These are phyloP conservation scores for Neocatenulostroma microsporum DNA, from an alignment of 2,329 filamentous ascomycete species.

Conservation along the genomic window DNA sequence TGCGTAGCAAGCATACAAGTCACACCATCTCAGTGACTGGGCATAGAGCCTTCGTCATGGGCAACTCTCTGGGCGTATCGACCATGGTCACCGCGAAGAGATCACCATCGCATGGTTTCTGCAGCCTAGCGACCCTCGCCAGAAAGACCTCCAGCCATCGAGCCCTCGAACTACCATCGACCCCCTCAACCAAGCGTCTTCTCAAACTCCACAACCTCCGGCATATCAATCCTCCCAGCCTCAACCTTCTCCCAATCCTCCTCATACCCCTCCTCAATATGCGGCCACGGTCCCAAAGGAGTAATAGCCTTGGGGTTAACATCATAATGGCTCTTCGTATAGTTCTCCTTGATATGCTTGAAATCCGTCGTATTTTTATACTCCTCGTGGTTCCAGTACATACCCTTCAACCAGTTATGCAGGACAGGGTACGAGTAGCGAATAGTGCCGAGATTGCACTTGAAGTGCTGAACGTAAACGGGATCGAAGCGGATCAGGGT, in stretches of 20 bases:
- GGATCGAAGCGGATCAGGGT: conserved; percentile 54
- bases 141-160: not conserved
- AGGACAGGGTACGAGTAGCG: conserved; percentile 51
- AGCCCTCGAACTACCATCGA: not conserved
- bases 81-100: too few relatives aligned
- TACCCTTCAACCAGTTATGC: conserved; percentile 52
- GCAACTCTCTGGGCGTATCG: not conserved
- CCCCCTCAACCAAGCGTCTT: conserved; percentile 16
- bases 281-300: conserved; percentile 53
- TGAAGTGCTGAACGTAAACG: conserved; percentile 60
- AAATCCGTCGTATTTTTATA: conserved; percentile 57
- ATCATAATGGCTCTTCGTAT: conserved; percentile 52
- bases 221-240: conserved; percentile 43
- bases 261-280: conserved; percentile 48
- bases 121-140: not conserved
- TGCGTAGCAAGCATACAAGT: conserved; percentile 1
- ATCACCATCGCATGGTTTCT: too few relatives aligned
- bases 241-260: conserved; percentile 42
- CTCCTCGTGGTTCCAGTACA: conserved; percentile 51
- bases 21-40: not conserved
- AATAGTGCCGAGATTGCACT: conserved; percentile 56
- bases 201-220: conserved; percentile 28
- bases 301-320: conserved; percentile 57
- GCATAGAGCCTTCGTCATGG: not conserved
- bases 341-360: conserved; percentile 61